phyloP scores from a whole-genome alignment of 1,284 basidiomycete genomes.

The Ceratobasidium theobromae region DNA sequence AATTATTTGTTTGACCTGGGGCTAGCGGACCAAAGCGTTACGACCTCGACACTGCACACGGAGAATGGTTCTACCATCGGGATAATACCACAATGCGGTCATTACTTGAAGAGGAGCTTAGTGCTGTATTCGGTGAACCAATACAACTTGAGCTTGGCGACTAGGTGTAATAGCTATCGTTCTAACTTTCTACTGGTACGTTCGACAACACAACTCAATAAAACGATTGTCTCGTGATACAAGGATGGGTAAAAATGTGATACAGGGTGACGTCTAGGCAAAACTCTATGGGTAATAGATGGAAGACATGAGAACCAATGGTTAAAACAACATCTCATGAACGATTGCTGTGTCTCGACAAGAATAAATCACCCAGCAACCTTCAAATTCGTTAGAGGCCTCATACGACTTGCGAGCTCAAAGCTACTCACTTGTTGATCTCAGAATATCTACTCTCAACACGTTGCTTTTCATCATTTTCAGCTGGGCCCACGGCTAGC shows the following conservation, averaged over 20 bases:
- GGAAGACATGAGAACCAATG: background rate
- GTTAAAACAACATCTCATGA: background rate
- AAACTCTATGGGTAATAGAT: background rate
- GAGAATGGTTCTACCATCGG: conserved; percentile 78
- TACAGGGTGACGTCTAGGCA: background rate
- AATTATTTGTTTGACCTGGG: background rate
- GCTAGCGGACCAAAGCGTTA: conserved; percentile 86
- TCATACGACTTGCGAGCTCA: background rate
- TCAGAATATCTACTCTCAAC: conserved; percentile 20
- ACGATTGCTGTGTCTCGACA: conserved; percentile 53
- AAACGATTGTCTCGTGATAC: no score
- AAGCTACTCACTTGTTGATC: conserved; percentile 24
- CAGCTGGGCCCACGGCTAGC: conserved; percentile 7
- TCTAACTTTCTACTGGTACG: background rate
- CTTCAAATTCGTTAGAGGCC: conserved; percentile 39
- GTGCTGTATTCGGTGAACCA: conserved; percentile 38
- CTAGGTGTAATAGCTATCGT: conserved; percentile 24
- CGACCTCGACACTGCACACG: conserved; percentile 60
- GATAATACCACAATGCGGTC: conserved; percentile 63
- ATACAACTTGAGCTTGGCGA: conserved; percentile 39
- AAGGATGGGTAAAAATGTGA: background rate
- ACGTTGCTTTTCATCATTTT: background rate
- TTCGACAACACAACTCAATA: background rate
- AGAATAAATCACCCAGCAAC: conserved; percentile 59
- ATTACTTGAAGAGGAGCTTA: conserved; percentile 70